These are phyloP conservation scores for Plasmodium coatneyi DNA, from an alignment of 169 alveolate genomes.

Conservation along the genomic window DNA sequence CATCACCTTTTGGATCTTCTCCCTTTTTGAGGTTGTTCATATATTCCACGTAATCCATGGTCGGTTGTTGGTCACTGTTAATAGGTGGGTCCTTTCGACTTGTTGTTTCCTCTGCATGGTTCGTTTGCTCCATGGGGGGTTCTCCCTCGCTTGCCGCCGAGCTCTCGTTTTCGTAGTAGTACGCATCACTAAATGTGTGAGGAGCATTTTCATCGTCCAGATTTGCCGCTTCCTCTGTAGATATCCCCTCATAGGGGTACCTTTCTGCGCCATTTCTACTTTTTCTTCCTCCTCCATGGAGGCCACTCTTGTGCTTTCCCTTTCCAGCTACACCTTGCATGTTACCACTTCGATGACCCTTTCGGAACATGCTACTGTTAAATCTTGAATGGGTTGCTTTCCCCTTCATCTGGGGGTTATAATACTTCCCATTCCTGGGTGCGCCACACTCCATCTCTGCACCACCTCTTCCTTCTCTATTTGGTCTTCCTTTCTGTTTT, in stretches of 20 bases:
- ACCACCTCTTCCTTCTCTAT: background rate
- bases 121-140: background rate
- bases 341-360: background rate
- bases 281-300: background rate
- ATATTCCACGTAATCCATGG: constrained; percentile 31
- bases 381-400: background rate
- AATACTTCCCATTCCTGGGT: too few relatives aligned
- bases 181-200: background rate
- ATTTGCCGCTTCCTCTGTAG: background rate
- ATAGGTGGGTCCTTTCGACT: background rate
- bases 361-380: background rate
- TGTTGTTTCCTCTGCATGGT: background rate
- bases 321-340: background rate
- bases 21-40: background rate
- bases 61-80: background rate
- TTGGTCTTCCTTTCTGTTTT: background rate
- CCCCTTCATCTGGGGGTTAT: background rate
- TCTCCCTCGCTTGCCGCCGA: background rate
- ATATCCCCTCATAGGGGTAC: background rate
- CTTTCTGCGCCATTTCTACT: background rate
- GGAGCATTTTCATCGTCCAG: background rate
- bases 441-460: background rate
- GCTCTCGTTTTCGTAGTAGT: background rate
- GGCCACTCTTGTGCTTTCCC: background rate
- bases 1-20: background rate